These are phyloP conservation scores for Quercus parvula DNA, from an alignment of 306 rosid species.

Conservation along the genomic window DNA sequence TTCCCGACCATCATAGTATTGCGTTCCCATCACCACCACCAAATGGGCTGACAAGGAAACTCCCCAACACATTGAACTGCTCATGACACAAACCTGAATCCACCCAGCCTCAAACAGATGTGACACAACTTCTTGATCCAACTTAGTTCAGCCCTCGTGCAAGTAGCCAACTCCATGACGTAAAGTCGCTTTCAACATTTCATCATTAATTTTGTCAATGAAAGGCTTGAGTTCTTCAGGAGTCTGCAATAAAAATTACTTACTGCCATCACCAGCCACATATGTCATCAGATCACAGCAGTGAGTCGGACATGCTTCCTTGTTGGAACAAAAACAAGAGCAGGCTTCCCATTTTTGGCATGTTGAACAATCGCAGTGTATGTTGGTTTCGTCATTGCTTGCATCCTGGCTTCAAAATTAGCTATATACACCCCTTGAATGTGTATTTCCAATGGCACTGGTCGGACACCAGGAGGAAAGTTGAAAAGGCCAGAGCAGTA, in stretches of 20 bases:
- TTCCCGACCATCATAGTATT: slow-evolving; percentile 85
- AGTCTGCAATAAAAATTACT: slow-evolving; percentile 58
- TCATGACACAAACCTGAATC: slow-evolving; percentile 90
- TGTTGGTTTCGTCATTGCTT: slow-evolving; percentile 89
- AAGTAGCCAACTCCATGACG: slow-evolving; percentile 88
- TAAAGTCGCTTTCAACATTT: slow-evolving; percentile 67
- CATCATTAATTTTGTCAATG: slow-evolving; percentile 60
- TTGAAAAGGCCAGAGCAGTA: slow-evolving; percentile 90
- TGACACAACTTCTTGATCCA: slow-evolving; percentile 72
- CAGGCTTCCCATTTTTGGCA: slow-evolving; percentile 81
- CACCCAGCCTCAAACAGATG: slow-evolving; percentile 75
- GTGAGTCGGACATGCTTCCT: slow-evolving; percentile 80
- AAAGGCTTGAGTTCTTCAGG: slow-evolving; percentile 65
- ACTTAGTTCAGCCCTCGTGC: slow-evolving; percentile 78
- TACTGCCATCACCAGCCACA: slow-evolving; percentile 55
- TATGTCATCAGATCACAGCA: slow-evolving; percentile 71
- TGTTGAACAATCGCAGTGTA: slow-evolving; percentile 87
- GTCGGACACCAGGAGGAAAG: slow-evolving; percentile 89
- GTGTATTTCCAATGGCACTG: slow-evolving; percentile 92
- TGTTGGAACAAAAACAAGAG: slow-evolving; percentile 85
- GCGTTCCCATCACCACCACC: slow-evolving; percentile 98
- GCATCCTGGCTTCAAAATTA: slow-evolving; percentile 96
- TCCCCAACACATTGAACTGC: slow-evolving; percentile 94
- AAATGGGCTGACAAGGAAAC: slow-evolving; percentile 82
- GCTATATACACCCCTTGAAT: slow-evolving; percentile 83